Evolutionary conservation across 176 grass and related monocot species (phyloP).

Genomic region (Chrysopogon serrulatus): DNA sequence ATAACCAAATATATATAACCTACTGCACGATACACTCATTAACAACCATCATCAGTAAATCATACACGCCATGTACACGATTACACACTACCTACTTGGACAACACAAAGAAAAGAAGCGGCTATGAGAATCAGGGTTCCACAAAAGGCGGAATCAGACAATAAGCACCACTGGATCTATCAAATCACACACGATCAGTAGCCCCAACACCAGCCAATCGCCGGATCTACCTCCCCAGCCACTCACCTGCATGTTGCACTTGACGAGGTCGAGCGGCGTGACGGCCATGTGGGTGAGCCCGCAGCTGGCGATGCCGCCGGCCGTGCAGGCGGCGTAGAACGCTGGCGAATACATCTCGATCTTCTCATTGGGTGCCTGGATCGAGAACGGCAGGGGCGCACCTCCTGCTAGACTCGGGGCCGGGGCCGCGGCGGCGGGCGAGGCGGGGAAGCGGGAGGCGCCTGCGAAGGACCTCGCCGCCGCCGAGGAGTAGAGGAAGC

Average conservation of each 20-base stretch:
- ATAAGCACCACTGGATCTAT: not conserved
- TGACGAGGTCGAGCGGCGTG: constrained; percentile 93
- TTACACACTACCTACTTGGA: not conserved
- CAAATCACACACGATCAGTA: not conserved
- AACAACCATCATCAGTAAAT: not conserved
- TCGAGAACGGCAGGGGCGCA: not conserved
- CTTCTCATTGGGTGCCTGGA: constrained; percentile 45
- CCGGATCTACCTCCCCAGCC: not conserved
- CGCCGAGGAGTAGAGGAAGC: constrained; percentile 51
- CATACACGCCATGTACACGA: not conserved
- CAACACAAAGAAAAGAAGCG: not conserved
- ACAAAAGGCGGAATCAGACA: not conserved
- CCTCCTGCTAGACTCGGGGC: not conserved
- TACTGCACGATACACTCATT: not conserved
- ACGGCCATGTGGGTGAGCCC: constrained; percentile 91
- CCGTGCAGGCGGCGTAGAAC: constrained; percentile 92
- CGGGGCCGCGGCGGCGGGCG: not conserved
- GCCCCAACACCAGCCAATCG: not conserved
- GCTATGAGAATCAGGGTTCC: not conserved
- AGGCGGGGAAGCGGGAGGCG: constrained; percentile 8
- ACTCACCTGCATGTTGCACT: constrained; percentile 94
- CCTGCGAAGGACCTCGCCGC: constrained; percentile 16
- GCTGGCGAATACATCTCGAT: constrained; percentile 75
- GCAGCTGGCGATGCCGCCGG: constrained; percentile 79
- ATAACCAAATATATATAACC: not conserved